Evolutionary conservation across 192 early-diverging fungal species (phyloP), one percentile per base, ranked within the genome.

Genomic region (Coemansia interrupta): DNA sequence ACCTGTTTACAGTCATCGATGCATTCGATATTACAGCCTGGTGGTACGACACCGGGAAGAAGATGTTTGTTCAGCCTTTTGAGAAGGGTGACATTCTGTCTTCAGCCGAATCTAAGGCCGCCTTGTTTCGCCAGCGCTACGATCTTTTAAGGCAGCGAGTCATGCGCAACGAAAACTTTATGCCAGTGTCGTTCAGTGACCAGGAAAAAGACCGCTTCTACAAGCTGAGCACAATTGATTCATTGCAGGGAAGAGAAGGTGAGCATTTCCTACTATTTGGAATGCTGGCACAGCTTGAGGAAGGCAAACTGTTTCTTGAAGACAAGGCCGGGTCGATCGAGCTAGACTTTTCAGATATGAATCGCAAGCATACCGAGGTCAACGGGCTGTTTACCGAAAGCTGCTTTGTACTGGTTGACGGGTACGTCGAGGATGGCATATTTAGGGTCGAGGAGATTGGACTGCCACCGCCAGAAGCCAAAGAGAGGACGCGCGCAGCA

Each of bases 351-450:
- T 55, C 72, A 18, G 56, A 65, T 10, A 76, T 82, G 66, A 49
- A 22, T 18, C 48, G 85, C 85, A 77, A 56, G 61, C 60, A 26
- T 18, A n/a, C 36, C 3, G 40, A 59, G 61, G 80, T 70, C 8
- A 67, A 70, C 17, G 94, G 94, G 1, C 46, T 96, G 44, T 96
- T 91, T 51, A 93, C 91, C 4, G 86, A 91, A 56, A 86, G 85
- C 63, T 86, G 87, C 58, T 90, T 96, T 76, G 91, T 94, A n/a
- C 70, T 96, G 12, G 84, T 87, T 5, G 86, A 93, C 58, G 94
- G 94, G 8, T 66, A 75, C 12, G 89, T 89, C 60, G 85, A 90
- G 26, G 87, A 90, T 26, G 78, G 84, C 52, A 66, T 83, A 12
- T 89, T 94, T 32, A 56, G 65, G 24, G 91, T 90, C 5, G 72